A percentile compares a stretch with the other conserved stretches of the same genome.
These are phyloP conservation scores for Leptomonas seymouri DNA, from an alignment of 208 protist species.

Conservation along the genomic window DNA sequence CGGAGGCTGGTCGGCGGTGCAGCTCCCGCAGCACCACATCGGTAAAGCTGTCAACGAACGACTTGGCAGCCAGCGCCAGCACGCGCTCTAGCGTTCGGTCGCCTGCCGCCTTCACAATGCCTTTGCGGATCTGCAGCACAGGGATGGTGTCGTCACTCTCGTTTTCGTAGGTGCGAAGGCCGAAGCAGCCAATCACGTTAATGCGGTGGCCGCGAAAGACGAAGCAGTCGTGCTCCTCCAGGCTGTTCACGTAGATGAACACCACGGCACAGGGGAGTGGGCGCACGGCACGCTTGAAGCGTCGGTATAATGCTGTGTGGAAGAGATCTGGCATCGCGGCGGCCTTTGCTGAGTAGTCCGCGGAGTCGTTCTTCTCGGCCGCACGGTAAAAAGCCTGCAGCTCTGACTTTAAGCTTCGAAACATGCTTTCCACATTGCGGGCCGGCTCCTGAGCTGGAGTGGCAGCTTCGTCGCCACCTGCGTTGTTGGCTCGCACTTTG, in stretches of 20 bases:
- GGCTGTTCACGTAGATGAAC: conserved; percentile 67
- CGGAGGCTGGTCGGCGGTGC: conserved; percentile 7
- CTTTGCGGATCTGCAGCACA: conserved; percentile 55
- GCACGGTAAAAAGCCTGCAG: conserved; percentile 15
- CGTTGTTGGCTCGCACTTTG: background rate
- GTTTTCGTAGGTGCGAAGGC: conserved; percentile 47
- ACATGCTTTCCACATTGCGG: background rate
- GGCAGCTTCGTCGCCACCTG: background rate
- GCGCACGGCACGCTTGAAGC: conserved; percentile 53
- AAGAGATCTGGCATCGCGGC: background rate
- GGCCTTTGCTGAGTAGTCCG: background rate
- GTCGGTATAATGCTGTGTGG: conserved; percentile 10
- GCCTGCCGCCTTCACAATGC: conserved; percentile 72
- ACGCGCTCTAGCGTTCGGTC: conserved; percentile 74
- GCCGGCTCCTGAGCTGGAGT: background rate
- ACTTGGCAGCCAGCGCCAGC: conserved; percentile 53
- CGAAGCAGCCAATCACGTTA: conserved; percentile 80
- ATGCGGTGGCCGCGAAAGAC: conserved; percentile 54
- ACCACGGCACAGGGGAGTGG: conserved; percentile 65
- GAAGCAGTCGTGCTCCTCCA: conserved; percentile 68
- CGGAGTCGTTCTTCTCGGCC: conserved; percentile 1
- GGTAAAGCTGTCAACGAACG: conserved; percentile 51
- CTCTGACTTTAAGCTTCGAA: conserved; percentile 2
- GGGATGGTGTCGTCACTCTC: conserved; percentile 38
- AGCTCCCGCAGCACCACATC: conserved; percentile 37